Evolutionary conservation across 345 rosid genomes (phyloP).

Genomic region (Gossypium herbaceum): DNA sequence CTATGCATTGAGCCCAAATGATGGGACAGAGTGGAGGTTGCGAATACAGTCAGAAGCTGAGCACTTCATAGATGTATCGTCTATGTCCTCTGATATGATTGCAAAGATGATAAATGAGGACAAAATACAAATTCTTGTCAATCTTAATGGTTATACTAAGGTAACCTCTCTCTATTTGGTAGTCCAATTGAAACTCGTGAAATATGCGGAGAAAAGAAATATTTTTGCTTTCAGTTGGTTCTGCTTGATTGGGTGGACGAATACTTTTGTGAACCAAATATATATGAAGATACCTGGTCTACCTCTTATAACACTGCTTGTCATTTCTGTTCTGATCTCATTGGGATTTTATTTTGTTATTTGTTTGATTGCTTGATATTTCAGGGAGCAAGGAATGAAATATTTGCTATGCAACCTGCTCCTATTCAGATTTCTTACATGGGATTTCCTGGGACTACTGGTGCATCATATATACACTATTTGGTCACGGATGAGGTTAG

Average conservation of each 20-base stretch:
- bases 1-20: constrained; percentile 90
- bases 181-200: neutral
- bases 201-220: neutral
- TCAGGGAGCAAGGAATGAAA: constrained; percentile 98
- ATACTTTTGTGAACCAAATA: neutral
- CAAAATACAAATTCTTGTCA: constrained; percentile 78
- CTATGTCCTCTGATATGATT: constrained; percentile 80
- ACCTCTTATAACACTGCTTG: neutral
- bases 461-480: constrained; percentile 90
- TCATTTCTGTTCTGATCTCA: neutral
- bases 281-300: neutral
- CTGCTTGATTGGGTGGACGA: neutral
- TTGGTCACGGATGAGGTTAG: constrained; percentile 96
- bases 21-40: constrained; percentile 92
- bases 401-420: constrained; percentile 97
- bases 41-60: constrained; percentile 87
- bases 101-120: constrained; percentile 85
- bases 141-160: constrained; percentile 98
- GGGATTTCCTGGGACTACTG: constrained; percentile 99
- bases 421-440: constrained; percentile 96
- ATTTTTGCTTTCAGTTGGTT: neutral
- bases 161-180: constrained; percentile 20
- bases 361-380: constrained; percentile 3
- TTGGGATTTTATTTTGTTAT: neutral
- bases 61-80: constrained; percentile 86